A percentile compares a stretch with the other conserved stretches of the same genome.
These are phyloP conservation scores for Saccharomycopsis schoenii DNA, from an alignment of 805 yeast genomes.

Conservation along the genomic window DNA sequence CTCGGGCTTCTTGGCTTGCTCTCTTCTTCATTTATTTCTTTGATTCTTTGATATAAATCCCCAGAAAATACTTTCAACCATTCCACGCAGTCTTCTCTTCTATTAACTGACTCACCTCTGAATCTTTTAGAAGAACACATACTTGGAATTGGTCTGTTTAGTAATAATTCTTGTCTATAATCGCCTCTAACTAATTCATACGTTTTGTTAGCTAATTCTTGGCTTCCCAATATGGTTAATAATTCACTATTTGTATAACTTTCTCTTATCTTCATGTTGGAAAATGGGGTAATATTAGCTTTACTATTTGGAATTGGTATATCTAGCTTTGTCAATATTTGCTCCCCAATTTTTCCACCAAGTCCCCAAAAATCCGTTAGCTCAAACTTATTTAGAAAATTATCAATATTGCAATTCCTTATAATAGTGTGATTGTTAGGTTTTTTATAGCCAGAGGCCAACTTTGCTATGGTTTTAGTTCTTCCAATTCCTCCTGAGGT, in stretches of 20 bases:
- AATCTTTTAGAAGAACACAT: slow-evolving; percentile 88
- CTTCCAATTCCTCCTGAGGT: slow-evolving; percentile 84
- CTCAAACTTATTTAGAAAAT: slow-evolving; percentile 52
- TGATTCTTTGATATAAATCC: slow-evolving; percentile 60
- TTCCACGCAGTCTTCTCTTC: slow-evolving; percentile 45
- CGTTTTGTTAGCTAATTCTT: slow-evolving; percentile 43
- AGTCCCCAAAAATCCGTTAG: slow-evolving; percentile 76
- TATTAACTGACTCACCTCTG: slow-evolving; percentile 41
- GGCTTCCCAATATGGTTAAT: slow-evolving; percentile 31
- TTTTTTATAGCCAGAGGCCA: slow-evolving; percentile 77
- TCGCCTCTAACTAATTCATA: slow-evolving; percentile 59
- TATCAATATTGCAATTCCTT: slow-evolving; percentile 34
- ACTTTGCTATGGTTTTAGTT: slow-evolving; percentile 70
- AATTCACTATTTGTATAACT: slow-evolving; percentile 34
- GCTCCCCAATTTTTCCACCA: slow-evolving; percentile 82
- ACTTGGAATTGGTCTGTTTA: slow-evolving; percentile 55
- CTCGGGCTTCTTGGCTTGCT: slow-evolving; percentile 9
- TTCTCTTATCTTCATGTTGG: slow-evolving; percentile 44
- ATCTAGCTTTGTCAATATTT: slow-evolving; percentile 38
- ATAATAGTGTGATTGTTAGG: slow-evolving; percentile 83
- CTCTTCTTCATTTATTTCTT: slow-evolving; percentile 67
- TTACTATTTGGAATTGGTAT: slow-evolving; percentile 28
- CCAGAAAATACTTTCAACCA: slow-evolving; percentile 84
- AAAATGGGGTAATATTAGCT: slow-evolving; percentile 24
- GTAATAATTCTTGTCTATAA: slow-evolving; percentile 13